phyloP scores from a whole-genome alignment of 805 yeast genomes.

The Candida stauntonica region DNA sequence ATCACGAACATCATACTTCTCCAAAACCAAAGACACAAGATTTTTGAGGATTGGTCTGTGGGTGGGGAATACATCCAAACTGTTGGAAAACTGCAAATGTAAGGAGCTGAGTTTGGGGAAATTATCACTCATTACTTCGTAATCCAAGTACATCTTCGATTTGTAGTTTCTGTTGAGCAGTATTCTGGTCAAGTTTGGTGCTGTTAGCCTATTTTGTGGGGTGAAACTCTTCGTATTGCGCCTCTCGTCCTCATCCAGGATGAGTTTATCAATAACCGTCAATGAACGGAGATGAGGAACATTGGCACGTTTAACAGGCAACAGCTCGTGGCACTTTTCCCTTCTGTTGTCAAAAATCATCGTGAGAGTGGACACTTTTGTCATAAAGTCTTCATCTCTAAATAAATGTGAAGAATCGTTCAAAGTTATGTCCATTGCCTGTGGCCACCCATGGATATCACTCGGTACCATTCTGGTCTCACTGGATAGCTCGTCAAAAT shows the following conservation, averaged over 20 bases:
- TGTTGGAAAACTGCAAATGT: constrained; percentile 1
- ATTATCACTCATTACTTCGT: constrained; percentile 1
- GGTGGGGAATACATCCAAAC: constrained; percentile 1
- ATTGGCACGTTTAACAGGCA: background rate
- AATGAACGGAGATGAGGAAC: constrained; percentile 2
- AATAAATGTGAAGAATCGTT: constrained; percentile 3
- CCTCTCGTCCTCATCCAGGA: background rate
- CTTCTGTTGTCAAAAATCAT: constrained; percentile 1
- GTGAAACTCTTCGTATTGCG: background rate
- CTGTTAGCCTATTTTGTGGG: constrained; percentile 2
- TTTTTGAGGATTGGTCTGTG: background rate
- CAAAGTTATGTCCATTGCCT: constrained; percentile 3
- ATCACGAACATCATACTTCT: background rate
- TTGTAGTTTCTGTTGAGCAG: background rate
- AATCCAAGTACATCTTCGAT: constrained; percentile 3
- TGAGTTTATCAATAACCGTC: constrained; percentile 5
- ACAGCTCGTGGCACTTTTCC: background rate
- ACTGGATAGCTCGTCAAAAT: constrained; percentile 1
- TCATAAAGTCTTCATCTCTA: constrained; percentile 2
- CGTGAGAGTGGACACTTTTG: background rate
- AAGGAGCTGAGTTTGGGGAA: constrained; percentile 4
- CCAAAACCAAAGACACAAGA: background rate
- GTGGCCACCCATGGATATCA: constrained; percentile 9
- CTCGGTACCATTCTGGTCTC: background rate
- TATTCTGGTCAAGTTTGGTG: constrained; percentile 1